phyloP scores from a whole-genome alignment of 495 filamentous ascomycete genomes.

The Daldinia childiae region DNA sequence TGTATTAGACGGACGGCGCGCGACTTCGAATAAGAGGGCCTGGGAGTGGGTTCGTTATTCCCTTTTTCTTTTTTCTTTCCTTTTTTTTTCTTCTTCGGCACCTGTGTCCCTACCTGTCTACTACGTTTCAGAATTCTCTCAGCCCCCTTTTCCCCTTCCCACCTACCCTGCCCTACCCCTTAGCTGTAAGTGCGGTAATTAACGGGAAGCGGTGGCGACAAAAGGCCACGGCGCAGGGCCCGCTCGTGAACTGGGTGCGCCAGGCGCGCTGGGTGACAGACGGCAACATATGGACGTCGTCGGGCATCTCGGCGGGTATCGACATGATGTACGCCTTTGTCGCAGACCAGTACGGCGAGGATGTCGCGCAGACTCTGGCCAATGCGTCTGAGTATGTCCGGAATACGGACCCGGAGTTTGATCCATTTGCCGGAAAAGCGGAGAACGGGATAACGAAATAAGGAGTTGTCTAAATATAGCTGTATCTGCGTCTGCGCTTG shows the following conservation, averaged over 20 bases:
- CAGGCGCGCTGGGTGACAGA: slow-evolving; percentile 71
- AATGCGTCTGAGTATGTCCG: slow-evolving; percentile 49
- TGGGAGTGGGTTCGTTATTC: slow-evolving; percentile 49
- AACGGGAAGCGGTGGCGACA: background rate
- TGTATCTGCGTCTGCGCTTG: background rate
- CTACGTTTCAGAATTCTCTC: background rate
- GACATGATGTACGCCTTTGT: slow-evolving; percentile 69
- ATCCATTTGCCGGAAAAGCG: slow-evolving; percentile 47
- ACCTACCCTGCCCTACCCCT: background rate
- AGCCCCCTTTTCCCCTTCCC: background rate
- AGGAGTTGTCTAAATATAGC: background rate
- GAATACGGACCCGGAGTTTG: slow-evolving; percentile 44
- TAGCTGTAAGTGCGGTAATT: background rate
- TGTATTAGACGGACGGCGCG: slow-evolving; percentile 65
- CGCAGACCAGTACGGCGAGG: slow-evolving; percentile 54
- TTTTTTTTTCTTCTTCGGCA: background rate
- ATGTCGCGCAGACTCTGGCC: slow-evolving; percentile 40
- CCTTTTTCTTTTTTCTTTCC: background rate
- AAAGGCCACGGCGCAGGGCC: slow-evolving; percentile 49
- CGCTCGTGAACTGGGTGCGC: slow-evolving; percentile 66
- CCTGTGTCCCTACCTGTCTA: background rate
- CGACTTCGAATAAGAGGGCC: slow-evolving; percentile 64
- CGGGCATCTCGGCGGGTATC: slow-evolving; percentile 69
- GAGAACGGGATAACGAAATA: slow-evolving; percentile 14
- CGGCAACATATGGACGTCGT: slow-evolving; percentile 73